Evolutionary conservation across 1,284 basidiomycete species (phyloP), one percentile per base, ranked within the genome.

Genomic region (Austropuccinia psidii): DNA sequence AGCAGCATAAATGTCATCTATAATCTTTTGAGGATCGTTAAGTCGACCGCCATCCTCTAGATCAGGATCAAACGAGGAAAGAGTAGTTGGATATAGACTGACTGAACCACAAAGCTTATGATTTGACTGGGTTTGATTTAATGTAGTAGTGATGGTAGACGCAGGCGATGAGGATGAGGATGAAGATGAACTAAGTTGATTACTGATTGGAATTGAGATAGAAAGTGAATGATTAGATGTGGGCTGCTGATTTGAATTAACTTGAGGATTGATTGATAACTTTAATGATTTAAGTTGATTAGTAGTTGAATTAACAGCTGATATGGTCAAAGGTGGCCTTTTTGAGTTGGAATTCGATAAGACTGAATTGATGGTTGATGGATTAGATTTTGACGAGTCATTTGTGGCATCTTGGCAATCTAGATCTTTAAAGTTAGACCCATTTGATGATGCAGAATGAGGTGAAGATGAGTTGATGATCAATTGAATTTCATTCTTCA

Each of bases 1-100:
- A 33, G 68, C 68, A 1, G 68, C 57, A 35, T 70, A 57, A 29
- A 70, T 70, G 35, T 70, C 68, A 35, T 50, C 33, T 41, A 70
- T 70, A 33, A 70, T 70, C 29, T 39, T 43, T 17, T 61, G 24
- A 2, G 55, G 68, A 35, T 70, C 68, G 17, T 58, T 60, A 11
- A 70, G 41, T 24, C 57, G 45, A 3, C 68, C 68, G 11, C 57
- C 68, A 2, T 70, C 52, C 31, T 70, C 68, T 8, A 43, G 31
- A 55, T 57, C n/a, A 7, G 21, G 41, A 49, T 70, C 68, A 19
- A 70, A 60, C n/a, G 55, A 58, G 4, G 57, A 39, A 11, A 54
- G 24, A 21, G 68, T 70, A 31, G 57, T 70, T 0, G 68, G 68
- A 41, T 70, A 70, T 41, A 60, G 17, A 47, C 57, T 61, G 19